A percentile compares a stretch with the other conserved stretches of the same genome.
Conservation (phyloP, 805 yeast species). For the Lipomyces starkeyi region DNA sequence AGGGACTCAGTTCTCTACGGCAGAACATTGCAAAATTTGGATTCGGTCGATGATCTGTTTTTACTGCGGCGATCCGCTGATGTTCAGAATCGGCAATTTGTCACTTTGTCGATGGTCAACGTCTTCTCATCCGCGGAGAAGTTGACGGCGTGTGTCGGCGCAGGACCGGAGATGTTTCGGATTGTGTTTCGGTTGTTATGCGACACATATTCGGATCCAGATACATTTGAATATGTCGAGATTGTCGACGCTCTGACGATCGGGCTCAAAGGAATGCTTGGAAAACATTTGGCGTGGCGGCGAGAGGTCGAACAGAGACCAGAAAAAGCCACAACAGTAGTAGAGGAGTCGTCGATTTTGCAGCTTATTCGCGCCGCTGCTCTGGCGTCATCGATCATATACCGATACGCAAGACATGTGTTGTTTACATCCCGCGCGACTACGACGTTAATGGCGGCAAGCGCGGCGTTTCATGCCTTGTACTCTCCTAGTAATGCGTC, state of each 20-base stretch:
- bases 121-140: constrained; percentile 16
- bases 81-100: constrained; percentile 15
- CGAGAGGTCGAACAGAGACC: neutral
- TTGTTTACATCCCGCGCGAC: neutral
- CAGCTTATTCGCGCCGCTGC: constrained; percentile 1
- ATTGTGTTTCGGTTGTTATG: neutral
- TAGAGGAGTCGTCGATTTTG: neutral
- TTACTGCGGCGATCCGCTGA: constrained; percentile 16
- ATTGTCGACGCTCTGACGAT: constrained; percentile 17
- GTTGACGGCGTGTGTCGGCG: constrained; percentile 5
- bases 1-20: constrained; percentile 12
- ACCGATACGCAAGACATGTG: constrained; percentile 10
- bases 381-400: constrained; percentile 4
- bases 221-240: constrained; percentile 13
- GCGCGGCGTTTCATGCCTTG: constrained; percentile 20
- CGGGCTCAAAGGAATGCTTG: constrained; percentile 15
- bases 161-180: constrained; percentile 15
- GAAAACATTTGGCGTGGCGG: neutral
- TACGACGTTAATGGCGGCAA: constrained; percentile 15
- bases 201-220: constrained; percentile 15
- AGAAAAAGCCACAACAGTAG: neutral
- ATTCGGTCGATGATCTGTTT: constrained; percentile 25
- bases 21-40: constrained; percentile 6
- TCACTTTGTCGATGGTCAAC: constrained; percentile 11
- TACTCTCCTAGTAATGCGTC: constrained; percentile 27